A percentile compares a stretch with the other conserved stretches of the same genome.
Conservation (phyloP, 768 basidiomycete genomes). For the Paxillus rubicundulus region DNA sequence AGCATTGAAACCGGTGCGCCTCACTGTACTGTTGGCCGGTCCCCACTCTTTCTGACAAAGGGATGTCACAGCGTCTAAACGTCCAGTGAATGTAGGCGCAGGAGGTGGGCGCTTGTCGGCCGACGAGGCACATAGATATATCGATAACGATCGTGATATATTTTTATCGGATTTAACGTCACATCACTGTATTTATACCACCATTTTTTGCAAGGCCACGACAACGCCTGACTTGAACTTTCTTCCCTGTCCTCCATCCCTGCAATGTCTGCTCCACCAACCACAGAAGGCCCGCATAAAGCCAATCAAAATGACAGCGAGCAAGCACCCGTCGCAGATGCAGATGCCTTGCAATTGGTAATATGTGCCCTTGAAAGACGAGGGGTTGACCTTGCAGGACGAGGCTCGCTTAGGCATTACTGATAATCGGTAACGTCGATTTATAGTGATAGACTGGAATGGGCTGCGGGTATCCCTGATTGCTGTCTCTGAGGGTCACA, state of each 20-base stretch:
- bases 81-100: constrained; percentile 25
- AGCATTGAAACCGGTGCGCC: constrained; percentile 68
- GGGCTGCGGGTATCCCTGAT: constrained; percentile 89
- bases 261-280: constrained; percentile 24
- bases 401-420: constrained; percentile 29
- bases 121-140: neutral
- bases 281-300: constrained; percentile 5
- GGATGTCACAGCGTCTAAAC: constrained; percentile 35
- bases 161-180: constrained; percentile 22
- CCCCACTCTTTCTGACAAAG: neutral
- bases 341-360: constrained; percentile 60
- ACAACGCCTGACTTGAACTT: neutral
- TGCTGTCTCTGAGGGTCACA: constrained; percentile 25
- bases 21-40: neutral
- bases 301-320: constrained; percentile 22
- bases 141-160: neutral
- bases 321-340: constrained; percentile 33
- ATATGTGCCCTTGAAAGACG: constrained; percentile 29
- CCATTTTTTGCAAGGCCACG: neutral
- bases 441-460: constrained; percentile 63
- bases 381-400: constrained; percentile 31
- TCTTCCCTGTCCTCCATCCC: neutral
- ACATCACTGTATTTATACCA: constrained; percentile 32
- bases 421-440: constrained; percentile 70
- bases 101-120: neutral